Conservation (phyloP, 2,329 filamentous ascomycete genomes). For the Stemphylium lycopersici region DNA sequence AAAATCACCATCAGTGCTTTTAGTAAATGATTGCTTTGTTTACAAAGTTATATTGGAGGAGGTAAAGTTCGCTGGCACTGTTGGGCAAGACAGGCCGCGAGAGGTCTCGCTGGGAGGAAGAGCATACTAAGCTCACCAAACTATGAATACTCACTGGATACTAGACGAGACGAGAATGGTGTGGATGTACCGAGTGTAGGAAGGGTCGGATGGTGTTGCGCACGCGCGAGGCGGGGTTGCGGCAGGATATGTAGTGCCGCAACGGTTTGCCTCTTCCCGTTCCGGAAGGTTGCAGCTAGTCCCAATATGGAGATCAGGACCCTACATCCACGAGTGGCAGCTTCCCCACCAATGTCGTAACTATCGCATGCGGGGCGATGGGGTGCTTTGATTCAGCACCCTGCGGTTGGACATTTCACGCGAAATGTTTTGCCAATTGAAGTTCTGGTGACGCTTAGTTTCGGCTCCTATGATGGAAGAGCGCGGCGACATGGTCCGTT, state of each 20-base stretch:
- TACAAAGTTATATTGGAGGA: constrained; percentile 3
- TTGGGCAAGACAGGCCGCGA: constrained; percentile 2
- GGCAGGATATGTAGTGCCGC: constrained; percentile 27
- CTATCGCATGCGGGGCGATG: constrained; percentile 31
- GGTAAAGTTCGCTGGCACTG: constrained; percentile 5
- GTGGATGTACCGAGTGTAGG: not conserved
- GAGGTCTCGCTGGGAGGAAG: constrained; percentile 3
- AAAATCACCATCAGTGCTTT: constrained; percentile 7
- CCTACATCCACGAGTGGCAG: constrained; percentile 32
- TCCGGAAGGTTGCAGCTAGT: constrained; percentile 18
- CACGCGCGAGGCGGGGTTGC: constrained; percentile 35
- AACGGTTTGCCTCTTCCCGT: constrained; percentile 12
- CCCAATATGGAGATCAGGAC: constrained; percentile 35
- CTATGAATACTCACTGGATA: constrained; percentile 10
- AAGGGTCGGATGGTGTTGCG: constrained; percentile 8
- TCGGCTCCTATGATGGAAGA: constrained; percentile 24
- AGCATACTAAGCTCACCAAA: constrained; percentile 11
- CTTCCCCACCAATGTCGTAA: constrained; percentile 37
- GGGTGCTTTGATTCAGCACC: constrained; percentile 8
- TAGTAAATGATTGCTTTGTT: constrained; percentile 6
- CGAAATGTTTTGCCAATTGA: constrained; percentile 34
- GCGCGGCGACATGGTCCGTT: constrained; percentile 26
- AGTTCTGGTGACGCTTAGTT: constrained; percentile 30
- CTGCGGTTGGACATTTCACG: constrained; percentile 20
- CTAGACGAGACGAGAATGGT: not conserved